Evolutionary conservation across 257 asterid species (phyloP).

Genomic region (Leptodermis oblonga): DNA sequence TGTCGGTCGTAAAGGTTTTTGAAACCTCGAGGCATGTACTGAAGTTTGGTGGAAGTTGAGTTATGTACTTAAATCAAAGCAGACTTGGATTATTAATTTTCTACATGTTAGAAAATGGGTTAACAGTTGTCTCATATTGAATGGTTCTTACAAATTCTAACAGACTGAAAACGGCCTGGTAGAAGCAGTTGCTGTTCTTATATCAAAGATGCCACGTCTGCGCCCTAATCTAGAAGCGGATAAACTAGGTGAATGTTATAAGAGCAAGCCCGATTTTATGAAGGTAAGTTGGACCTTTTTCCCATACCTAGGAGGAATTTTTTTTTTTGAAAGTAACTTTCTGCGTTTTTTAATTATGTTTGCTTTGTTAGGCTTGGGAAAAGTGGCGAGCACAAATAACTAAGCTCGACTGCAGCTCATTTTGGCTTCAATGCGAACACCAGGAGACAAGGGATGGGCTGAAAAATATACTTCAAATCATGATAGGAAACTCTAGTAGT

Average conservation of each 20-base stretch:
- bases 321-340: background rate
- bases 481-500: slow-evolving; percentile 74
- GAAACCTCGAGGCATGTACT: background rate
- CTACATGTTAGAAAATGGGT: background rate
- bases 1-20: background rate
- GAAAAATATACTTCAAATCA: slow-evolving; percentile 77
- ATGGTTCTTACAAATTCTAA: slow-evolving; percentile 22
- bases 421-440: slow-evolving; percentile 92
- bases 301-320: slow-evolving; percentile 2
- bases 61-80: background rate
- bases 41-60: background rate
- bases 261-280: slow-evolving; percentile 83
- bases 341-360: slow-evolving; percentile 14
- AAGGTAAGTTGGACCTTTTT: slow-evolving; percentile 44
- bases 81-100: background rate
- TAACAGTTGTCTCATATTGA: background rate
- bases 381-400: slow-evolving; percentile 89
- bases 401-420: slow-evolving; percentile 82
- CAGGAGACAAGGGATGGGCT: slow-evolving; percentile 70
- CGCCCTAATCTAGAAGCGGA: slow-evolving; percentile 53
- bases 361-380: slow-evolving; percentile 81
- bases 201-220: slow-evolving; percentile 85
- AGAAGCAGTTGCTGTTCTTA: slow-evolving; percentile 85
- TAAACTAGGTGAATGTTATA: slow-evolving; percentile 66
- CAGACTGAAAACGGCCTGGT: slow-evolving; percentile 96